Evolutionary conservation across 1,139 yeast species (phyloP).

Genomic region (Arxiozyma telluris): DNA sequence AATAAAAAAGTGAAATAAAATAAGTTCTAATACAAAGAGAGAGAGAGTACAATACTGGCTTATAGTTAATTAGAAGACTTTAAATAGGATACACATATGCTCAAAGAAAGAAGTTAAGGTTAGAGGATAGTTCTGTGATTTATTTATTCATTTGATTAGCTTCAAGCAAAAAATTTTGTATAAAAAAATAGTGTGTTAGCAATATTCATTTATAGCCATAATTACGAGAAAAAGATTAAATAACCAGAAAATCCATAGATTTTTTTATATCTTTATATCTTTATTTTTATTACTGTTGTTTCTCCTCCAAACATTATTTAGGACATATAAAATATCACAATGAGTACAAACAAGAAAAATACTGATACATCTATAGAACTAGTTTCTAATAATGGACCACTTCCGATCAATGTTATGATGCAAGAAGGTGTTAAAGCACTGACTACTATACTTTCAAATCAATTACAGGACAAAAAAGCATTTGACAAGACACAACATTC

Average conservation of each 20-base stretch:
- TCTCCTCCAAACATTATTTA: neutral
- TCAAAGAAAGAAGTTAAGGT: too few species aligned
- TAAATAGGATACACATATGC: too few species aligned
- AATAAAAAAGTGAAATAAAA: too few species aligned
- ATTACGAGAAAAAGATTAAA: neutral
- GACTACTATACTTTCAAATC: conserved; percentile 23
- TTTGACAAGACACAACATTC: conserved; percentile 16
- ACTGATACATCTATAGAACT: conserved; percentile 22
- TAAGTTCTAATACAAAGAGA: too few species aligned
- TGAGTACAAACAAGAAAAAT: neutral
- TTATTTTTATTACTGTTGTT: too few species aligned
- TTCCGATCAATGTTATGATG: conserved; percentile 29
- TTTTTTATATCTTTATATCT: too few species aligned
- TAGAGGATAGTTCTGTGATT: too few species aligned
- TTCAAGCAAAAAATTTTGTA: too few species aligned
- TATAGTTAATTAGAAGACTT: too few species aligned
- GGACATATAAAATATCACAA: neutral
- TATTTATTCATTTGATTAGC: too few species aligned
- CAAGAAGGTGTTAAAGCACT: conserved; percentile 30
- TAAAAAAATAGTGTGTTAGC: neutral
- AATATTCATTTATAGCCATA: neutral
- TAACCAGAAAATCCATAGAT: neutral
- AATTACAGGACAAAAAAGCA: conserved; percentile 22
- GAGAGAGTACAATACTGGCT: too few species aligned
- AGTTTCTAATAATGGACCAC: conserved; percentile 24